phyloP scores from a whole-genome alignment of 1,139 yeast genomes.

The Kodamaea suecica region DNA sequence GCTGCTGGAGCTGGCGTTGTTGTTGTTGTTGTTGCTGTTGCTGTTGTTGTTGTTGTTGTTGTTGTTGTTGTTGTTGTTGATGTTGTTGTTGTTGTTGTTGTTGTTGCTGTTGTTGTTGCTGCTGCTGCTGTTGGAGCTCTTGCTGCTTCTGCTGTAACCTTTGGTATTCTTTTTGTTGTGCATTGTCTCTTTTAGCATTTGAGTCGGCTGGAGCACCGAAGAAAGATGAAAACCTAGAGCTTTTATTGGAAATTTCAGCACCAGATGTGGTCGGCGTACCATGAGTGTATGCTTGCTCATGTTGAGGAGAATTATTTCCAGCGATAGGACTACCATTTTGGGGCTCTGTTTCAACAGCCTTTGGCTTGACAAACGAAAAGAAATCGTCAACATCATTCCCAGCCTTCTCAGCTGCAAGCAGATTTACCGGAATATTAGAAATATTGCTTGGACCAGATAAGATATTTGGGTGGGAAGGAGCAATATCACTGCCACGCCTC shows the following conservation, averaged over 20 bases:
- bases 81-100: constrained; percentile 3
- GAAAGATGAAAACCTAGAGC: constrained; percentile 49
- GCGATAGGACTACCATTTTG: constrained; percentile 3
- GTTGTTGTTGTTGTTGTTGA: constrained; percentile 6
- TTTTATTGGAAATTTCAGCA: constrained; percentile 21
- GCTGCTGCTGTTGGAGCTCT: neutral
- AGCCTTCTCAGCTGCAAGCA: constrained; percentile 19
- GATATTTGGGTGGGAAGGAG: constrained; percentile 1
- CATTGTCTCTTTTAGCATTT: neutral
- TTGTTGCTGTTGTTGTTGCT: constrained; percentile 2
- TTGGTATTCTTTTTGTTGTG: constrained; percentile 5
- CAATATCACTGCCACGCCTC: constrained; percentile 41
- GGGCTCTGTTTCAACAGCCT: constrained; percentile 5
- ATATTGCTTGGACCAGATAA: constrained; percentile 1
- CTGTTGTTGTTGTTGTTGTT: constrained; percentile 8
- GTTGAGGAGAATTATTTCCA: neutral
- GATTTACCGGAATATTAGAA: neutral
- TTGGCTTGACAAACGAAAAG: constrained; percentile 46
- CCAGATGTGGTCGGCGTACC: constrained; percentile 4
- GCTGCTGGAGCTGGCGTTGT: constrained; percentile 4
- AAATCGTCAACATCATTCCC: constrained; percentile 53
- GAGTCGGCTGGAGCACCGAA: constrained; percentile 28
- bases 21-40: constrained; percentile 3
- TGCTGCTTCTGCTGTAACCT: constrained; percentile 1
- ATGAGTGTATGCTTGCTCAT: constrained; percentile 1